Conservation (phyloP, 208 protist genomes). For the Leishmania aethiopica region DNA sequence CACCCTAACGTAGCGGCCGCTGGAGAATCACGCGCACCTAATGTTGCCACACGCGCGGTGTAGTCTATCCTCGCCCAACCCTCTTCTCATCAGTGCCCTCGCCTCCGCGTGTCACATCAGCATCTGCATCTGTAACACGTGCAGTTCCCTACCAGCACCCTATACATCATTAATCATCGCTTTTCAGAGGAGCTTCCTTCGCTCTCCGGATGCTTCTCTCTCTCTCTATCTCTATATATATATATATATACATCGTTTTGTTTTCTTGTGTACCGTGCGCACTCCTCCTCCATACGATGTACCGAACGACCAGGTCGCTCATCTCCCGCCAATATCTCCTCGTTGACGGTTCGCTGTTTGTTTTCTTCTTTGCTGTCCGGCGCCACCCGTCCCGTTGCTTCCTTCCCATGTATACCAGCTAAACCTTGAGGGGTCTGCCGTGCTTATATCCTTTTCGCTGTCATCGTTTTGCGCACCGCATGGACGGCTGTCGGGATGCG, state of each 20-base stretch:
- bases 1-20: too few species aligned
- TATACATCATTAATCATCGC: neutral
- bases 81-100: neutral
- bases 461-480: neutral
- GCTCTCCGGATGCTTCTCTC: neutral
- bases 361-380: neutral
- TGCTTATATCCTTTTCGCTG: neutral
- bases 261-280: neutral
- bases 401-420: neutral
- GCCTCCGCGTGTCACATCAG: neutral
- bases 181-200: neutral
- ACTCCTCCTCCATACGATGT: conserved; percentile 3
- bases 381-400: neutral
- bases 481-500: too few species aligned
- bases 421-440: neutral
- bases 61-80: neutral
- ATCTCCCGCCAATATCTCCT: neutral
- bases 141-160: neutral
- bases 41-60: neutral
- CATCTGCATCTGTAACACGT: neutral
- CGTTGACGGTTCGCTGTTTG: neutral
- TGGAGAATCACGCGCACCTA: neutral
- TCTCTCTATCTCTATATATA: too few species aligned
- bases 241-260: too few species aligned
- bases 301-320: neutral